Base-by-base conservation (phyloP, 495 filamentous ascomycete species). In the Lindgomyces ingoldianus region DNA sequence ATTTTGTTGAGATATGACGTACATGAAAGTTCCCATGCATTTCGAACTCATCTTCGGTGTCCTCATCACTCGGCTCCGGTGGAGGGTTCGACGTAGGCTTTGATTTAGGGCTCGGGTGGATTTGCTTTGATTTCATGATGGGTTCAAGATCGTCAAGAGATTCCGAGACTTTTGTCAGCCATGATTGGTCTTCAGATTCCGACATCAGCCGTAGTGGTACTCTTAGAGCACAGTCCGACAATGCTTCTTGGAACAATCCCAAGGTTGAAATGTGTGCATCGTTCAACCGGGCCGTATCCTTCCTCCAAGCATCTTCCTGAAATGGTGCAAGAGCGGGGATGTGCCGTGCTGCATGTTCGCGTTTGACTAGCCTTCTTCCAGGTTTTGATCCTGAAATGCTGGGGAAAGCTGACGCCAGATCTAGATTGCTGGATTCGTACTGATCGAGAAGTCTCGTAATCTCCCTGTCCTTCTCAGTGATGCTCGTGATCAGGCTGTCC, bases 401-500 rank as follows among this genome's bases (percentile, higher is more conserved):
- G 16, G 87, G 88, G 75, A 96, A 91, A 1, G 92, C 80, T 22
- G 83, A 79, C 14, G 84, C 84, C 4, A 93, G 74, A 27, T 91
- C 89, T 1, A 83, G 80, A 0, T 86, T 84, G 47, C 85, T 82
- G 0, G 83, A 77, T 60, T 91, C 88, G n/a, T 94, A 77, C 68
- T 90, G 91, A 72, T 95, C 91, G 9, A 90, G 77, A 22, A 96
- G 70, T 60, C 87, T 89, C 18, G 80, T 78, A 59, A 96, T 89
- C 18, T 91, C 82, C 67, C 79, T 83, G 73, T 96, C 92, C 74
- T 96, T 96, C 33, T 92, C 86, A 60, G 79, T 81, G 10, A 96
- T 69, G 24, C 80, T 78, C 8, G 80, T 73, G 24, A 87, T 67
- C 1, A 96, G 81, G 27, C 78, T 76, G 9, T 76, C 74, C 46